Evolutionary conservation across 352 stramenopile species (phyloP).

Genomic region (Globisporangium takayamanum): DNA sequence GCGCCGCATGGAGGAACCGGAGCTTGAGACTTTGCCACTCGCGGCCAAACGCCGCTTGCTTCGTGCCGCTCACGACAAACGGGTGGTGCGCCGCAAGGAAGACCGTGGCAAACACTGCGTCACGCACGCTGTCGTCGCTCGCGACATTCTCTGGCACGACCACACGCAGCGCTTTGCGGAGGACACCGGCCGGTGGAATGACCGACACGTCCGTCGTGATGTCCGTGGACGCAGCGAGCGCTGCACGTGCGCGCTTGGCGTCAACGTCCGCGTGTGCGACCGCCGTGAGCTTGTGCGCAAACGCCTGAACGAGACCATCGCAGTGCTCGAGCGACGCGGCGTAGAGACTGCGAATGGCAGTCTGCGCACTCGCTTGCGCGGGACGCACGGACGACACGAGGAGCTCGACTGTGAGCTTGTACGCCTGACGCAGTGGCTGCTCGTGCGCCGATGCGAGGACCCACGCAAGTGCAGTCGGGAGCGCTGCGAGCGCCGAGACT

Average conservation of each 20-base stretch:
- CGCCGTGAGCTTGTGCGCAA: slow-evolving; percentile 50
- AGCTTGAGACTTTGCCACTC: slow-evolving; percentile 67
- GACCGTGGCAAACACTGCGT: slow-evolving; percentile 38
- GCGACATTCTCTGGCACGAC: slow-evolving; percentile 38
- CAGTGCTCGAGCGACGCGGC: slow-evolving; percentile 55
- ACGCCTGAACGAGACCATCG: slow-evolving; percentile 36
- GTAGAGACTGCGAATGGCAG: slow-evolving; percentile 41
- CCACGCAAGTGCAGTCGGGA: slow-evolving; percentile 55
- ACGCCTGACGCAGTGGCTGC: slow-evolving; percentile 29
- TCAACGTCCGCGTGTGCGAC: slow-evolving; percentile 31
- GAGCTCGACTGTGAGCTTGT: slow-evolving; percentile 55
- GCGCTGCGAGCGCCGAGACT: slow-evolving; percentile 42
- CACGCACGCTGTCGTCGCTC: slow-evolving; percentile 26
- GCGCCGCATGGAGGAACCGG: slow-evolving; percentile 35
- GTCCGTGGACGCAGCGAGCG: slow-evolving; percentile 19
- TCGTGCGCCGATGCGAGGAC: slow-evolving; percentile 60
- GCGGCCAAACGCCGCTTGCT: slow-evolving; percentile 33
- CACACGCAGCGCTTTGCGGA: slow-evolving; percentile 54
- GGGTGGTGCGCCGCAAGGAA: slow-evolving; percentile 69
- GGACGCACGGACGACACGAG: slow-evolving; percentile 40
- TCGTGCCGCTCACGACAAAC: slow-evolving; percentile 58
- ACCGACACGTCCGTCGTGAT: slow-evolving; percentile 17
- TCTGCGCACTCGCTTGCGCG: slow-evolving; percentile 44
- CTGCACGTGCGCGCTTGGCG: slow-evolving; percentile 12
- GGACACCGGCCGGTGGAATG: slow-evolving; percentile 42